A percentile compares a stretch with the other conserved stretches of the same genome.
phyloP scores from a whole-genome alignment of 805 yeast genomes.

The Ogataea trehalophila region DNA sequence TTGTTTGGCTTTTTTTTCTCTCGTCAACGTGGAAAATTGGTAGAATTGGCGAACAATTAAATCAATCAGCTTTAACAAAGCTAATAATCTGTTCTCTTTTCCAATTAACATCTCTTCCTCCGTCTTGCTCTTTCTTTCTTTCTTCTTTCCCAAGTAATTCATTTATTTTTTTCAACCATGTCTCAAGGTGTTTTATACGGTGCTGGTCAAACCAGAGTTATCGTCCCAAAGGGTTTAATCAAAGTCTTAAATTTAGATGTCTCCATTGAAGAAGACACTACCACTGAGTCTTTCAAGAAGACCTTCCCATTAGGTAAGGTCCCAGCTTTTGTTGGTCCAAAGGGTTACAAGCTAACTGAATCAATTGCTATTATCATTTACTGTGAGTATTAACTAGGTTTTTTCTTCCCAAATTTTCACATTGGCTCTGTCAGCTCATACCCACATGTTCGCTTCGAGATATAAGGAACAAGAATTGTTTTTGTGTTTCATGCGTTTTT shows the following conservation, averaged over 20 bases:
- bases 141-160: too few species aligned
- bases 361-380: slow-evolving; percentile 59
- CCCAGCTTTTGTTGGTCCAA: slow-evolving; percentile 67
- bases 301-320: slow-evolving; percentile 60
- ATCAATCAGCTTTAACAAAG: neutral
- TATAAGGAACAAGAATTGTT: neutral
- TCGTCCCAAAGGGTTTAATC: slow-evolving; percentile 39
- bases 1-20: neutral
- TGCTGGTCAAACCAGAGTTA: slow-evolving; percentile 27
- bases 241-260: slow-evolving; percentile 58
- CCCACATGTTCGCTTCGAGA: neutral
- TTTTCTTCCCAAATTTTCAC: too few species aligned
- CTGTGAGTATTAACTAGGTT: slow-evolving; percentile 23
- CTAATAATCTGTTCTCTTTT: neutral
- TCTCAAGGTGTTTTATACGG: slow-evolving; percentile 33
- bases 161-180: slow-evolving; percentile 13
- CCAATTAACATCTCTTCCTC: neutral
- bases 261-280: slow-evolving; percentile 18
- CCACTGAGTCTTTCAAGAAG: slow-evolving; percentile 32
- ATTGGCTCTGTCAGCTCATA: neutral
- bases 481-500: neutral
- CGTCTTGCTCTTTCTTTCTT: neutral
- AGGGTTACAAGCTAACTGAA: slow-evolving; percentile 71
- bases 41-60: neutral
- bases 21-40: too few species aligned